phyloP scores from a whole-genome alignment of 257 asterid genomes.

The Jacaranda copaia region DNA sequence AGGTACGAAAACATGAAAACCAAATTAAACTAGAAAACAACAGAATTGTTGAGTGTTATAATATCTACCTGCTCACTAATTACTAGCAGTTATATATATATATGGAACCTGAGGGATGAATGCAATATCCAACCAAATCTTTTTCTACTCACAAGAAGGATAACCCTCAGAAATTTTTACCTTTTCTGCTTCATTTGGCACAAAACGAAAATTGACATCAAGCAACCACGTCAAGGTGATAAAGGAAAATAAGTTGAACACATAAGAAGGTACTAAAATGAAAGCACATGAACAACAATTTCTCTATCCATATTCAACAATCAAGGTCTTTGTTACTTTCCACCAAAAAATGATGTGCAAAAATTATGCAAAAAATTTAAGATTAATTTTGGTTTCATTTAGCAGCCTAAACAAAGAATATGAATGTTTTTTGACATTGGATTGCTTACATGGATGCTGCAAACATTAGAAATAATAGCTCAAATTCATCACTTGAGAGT shows the following conservation, averaged over 20 bases:
- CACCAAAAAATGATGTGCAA: background rate
- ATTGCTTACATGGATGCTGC: background rate
- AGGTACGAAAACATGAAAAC: background rate
- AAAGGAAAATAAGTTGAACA: background rate
- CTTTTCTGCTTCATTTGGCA: background rate
- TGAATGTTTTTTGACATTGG: background rate
- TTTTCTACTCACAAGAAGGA: background rate
- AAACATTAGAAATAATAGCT: background rate
- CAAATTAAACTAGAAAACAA: background rate
- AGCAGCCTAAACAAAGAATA: background rate
- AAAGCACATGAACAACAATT: background rate
- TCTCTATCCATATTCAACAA: slow-evolving; percentile 14
- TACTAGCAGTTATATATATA: no score
- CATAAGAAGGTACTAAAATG: background rate
- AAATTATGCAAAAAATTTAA: background rate
- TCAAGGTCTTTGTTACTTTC: background rate
- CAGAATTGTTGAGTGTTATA: background rate
- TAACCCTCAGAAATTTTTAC: background rate
- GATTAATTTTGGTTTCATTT: slow-evolving; percentile 4
- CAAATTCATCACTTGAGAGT: background rate
- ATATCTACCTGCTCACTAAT: no score
- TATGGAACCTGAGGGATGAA: no score
- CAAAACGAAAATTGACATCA: background rate
- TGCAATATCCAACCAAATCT: background rate
- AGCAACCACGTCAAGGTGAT: slow-evolving; percentile 1